phyloP scores from a whole-genome alignment of 2,329 filamentous ascomycete species.

The Corinectria fuckeliana region DNA sequence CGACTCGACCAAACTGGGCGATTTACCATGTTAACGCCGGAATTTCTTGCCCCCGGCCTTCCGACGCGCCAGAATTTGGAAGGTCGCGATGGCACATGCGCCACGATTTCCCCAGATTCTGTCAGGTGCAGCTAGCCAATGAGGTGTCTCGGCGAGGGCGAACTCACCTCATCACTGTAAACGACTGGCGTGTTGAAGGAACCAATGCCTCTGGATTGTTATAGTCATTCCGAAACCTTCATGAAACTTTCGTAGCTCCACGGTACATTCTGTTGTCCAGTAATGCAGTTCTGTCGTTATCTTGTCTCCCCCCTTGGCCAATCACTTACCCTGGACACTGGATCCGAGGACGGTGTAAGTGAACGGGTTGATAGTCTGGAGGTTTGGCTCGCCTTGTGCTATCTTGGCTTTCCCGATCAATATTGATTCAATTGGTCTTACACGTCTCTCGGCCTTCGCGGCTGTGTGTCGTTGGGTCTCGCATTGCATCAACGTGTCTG shows the following conservation, averaged over 20 bases:
- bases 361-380: background rate
- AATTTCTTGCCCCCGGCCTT: conserved; percentile 22
- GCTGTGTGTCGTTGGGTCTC: no score
- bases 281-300: background rate
- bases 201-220: no score
- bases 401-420: background rate
- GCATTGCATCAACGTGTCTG: no score
- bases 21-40: conserved; percentile 20
- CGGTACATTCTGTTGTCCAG: background rate
- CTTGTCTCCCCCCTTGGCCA: background rate
- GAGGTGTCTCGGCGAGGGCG: background rate
- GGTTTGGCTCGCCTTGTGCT: background rate
- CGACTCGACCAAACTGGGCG: conserved; percentile 19
- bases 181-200: no score
- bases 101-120: conserved; percentile 28
- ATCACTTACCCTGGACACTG: background rate
- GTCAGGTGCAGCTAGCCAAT: conserved; percentile 10
- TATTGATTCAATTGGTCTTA: background rate
- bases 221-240: no score
- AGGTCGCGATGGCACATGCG: conserved; percentile 8
- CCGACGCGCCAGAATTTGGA: conserved; percentile 10
- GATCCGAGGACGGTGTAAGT: background rate
- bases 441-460: no score
- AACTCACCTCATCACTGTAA: background rate
- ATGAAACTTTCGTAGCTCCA: background rate